A percentile compares a stretch with the other conserved stretches of the same genome.
Evolutionary conservation across 306 rosid genomes (phyloP).

Genomic region (Quercus rubra): DNA sequence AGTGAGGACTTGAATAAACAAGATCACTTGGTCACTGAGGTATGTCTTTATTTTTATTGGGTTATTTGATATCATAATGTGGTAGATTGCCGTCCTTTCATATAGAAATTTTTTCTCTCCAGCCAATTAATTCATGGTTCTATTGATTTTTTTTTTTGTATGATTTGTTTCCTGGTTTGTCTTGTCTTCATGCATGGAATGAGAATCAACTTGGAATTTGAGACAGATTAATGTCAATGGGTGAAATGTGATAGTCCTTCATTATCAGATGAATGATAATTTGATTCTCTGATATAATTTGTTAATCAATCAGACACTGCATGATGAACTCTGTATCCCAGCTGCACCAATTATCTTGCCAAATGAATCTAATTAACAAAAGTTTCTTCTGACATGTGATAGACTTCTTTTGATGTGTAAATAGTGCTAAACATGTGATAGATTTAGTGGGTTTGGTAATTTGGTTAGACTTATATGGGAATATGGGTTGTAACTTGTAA

Average conservation of each 20-base stretch:
- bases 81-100: background rate
- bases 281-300: background rate
- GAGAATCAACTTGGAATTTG: background rate
- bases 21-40: conserved; percentile 43
- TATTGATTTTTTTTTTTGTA: background rate
- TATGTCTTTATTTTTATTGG: conserved; percentile 23
- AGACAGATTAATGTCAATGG: background rate
- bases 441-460: background rate
- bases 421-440: background rate
- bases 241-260: background rate
- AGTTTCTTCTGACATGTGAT: background rate
- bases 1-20: conserved; percentile 57
- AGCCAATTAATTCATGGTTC: background rate
- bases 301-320: background rate
- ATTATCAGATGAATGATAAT: background rate
- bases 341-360: background rate
- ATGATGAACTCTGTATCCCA: background rate
- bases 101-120: background rate
- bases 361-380: background rate
- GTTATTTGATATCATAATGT: background rate
- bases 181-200: background rate
- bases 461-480: background rate
- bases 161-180: background rate
- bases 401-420: too few species aligned
- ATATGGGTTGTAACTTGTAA: background rate